Conservation (phyloP, 2,329 filamentous ascomycete species). For the Arthrobotrys sphaeroides region DNA sequence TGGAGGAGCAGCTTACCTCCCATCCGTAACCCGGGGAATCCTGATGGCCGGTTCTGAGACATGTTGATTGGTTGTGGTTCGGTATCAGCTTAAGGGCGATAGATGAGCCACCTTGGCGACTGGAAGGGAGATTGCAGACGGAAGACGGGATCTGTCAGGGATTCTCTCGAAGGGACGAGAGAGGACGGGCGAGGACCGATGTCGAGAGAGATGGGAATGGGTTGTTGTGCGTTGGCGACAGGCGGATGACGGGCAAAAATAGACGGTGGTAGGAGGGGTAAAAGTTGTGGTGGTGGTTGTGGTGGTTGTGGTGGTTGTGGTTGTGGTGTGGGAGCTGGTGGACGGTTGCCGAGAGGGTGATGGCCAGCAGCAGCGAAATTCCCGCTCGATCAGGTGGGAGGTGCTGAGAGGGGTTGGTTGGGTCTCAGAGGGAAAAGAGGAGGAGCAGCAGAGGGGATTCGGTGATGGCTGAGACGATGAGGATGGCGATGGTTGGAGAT, state of each 20-base stretch:
- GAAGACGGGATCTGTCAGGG: neutral
- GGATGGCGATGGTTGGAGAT: constrained; percentile 33
- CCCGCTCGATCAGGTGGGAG: constrained; percentile 30
- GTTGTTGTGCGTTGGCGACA: constrained; percentile 52
- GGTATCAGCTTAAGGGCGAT: constrained; percentile 37
- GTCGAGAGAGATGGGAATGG: constrained; percentile 40
- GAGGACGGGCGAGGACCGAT: constrained; percentile 57
- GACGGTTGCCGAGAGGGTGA: constrained; percentile 50
- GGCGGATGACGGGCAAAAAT: constrained; percentile 33
- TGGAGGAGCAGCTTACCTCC: constrained; percentile 80
- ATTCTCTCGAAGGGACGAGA: neutral
- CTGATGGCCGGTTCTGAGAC: constrained; percentile 91
- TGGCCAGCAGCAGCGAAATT: constrained; percentile 42
- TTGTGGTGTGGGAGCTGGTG: constrained; percentile 27
- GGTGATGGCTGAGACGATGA: constrained; percentile 1
- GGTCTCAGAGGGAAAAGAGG: constrained; percentile 18
- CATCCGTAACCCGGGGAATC: constrained; percentile 89
- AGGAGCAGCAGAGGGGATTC: constrained; percentile 37
- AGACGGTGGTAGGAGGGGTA: constrained; percentile 54
- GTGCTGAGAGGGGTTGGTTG: too few relatives aligned
- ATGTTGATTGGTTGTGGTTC: constrained; percentile 64
- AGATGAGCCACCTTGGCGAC: constrained; percentile 50
- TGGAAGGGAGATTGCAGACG: constrained; percentile 53
- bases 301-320: too few relatives aligned
- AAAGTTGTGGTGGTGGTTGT: constrained; percentile 13